A percentile compares a stretch with the other conserved stretches of the same genome.
phyloP scores from a whole-genome alignment of 1,139 yeast species.

The Geotrichum bryndzae region DNA sequence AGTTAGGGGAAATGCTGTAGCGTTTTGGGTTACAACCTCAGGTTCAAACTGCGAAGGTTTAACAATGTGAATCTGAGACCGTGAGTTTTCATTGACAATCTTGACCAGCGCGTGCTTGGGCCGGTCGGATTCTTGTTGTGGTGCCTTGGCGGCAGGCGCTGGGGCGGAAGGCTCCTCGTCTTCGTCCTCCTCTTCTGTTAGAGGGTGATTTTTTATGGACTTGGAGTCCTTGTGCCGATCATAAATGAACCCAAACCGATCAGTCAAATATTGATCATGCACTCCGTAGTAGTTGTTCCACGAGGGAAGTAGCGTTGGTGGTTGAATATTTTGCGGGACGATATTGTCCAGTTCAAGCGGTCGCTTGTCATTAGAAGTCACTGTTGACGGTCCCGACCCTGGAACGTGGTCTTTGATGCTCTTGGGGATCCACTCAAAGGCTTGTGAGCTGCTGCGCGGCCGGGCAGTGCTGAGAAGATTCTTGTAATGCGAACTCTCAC shows the following conservation, averaged over 20 bases:
- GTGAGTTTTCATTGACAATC: constrained; percentile 6
- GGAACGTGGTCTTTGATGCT: constrained; percentile 28
- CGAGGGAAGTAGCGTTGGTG: constrained; percentile 34
- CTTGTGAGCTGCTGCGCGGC: constrained; percentile 16
- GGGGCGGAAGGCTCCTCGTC: not conserved
- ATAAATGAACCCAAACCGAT: constrained; percentile 48
- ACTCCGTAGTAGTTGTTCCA: constrained; percentile 29
- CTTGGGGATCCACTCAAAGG: constrained; percentile 26
- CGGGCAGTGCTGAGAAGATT: not conserved
- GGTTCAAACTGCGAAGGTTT: constrained; percentile 6
- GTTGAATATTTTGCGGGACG: constrained; percentile 34
- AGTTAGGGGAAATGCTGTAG: constrained; percentile 7
- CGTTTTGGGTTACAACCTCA: constrained; percentile 14
- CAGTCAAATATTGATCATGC: constrained; percentile 36
- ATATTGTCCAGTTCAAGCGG: constrained; percentile 48
- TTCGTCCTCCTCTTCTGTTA: not conserved
- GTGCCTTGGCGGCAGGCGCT: not conserved
- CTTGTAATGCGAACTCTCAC: constrained; percentile 1
- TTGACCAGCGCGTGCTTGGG: constrained; percentile 1
- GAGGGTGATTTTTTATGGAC: not conserved
- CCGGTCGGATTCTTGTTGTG: not conserved
- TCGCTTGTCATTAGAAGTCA: constrained; percentile 24
- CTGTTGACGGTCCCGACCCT: constrained; percentile 22
- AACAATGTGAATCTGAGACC: constrained; percentile 4
- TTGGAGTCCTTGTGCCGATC: constrained; percentile 19